These are phyloP conservation scores for Stenogyne calaminthoides DNA, from an alignment of 305 asterid species.

Conservation along the genomic window DNA sequence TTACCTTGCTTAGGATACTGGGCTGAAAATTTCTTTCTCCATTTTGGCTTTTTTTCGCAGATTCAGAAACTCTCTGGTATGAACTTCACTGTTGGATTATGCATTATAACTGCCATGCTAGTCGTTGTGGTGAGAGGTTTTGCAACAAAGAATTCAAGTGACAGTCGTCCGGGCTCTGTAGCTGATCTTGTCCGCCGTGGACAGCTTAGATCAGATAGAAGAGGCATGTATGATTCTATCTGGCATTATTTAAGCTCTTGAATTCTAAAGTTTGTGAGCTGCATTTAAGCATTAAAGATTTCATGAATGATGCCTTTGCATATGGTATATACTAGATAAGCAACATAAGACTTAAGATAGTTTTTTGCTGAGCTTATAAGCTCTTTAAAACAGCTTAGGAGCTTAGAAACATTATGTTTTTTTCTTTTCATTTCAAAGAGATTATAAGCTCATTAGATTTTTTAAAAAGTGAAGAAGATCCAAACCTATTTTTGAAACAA, in stretches of 20 bases:
- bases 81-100: slow-evolving; percentile 61
- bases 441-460: background rate
- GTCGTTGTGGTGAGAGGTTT: slow-evolving; percentile 53
- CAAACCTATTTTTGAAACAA: background rate
- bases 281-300: background rate
- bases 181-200: slow-evolving; percentile 98
- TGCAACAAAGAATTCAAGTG: slow-evolving; percentile 50
- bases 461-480: background rate
- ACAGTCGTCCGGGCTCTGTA: slow-evolving; percentile 72
- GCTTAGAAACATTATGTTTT: background rate
- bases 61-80: slow-evolving; percentile 50
- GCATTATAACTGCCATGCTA: slow-evolving; percentile 56
- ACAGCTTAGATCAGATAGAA: slow-evolving; percentile 96
- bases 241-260: slow-evolving; percentile 20
- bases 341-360: background rate
- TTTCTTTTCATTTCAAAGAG: background rate
- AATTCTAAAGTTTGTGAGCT: slow-evolving; percentile 6
- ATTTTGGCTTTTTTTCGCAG: slow-evolving; percentile 42
- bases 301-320: slow-evolving; percentile 16
- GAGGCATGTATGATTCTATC: slow-evolving; percentile 97
- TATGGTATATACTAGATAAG: slow-evolving; percentile 16
- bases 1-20: slow-evolving; percentile 2
- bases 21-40: slow-evolving; percentile 7
- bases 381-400: background rate
- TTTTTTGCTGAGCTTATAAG: background rate